Evolutionary conservation across 768 basidiomycete genomes (phyloP).

Genomic region (Lepiota brunneoincarnata): DNA sequence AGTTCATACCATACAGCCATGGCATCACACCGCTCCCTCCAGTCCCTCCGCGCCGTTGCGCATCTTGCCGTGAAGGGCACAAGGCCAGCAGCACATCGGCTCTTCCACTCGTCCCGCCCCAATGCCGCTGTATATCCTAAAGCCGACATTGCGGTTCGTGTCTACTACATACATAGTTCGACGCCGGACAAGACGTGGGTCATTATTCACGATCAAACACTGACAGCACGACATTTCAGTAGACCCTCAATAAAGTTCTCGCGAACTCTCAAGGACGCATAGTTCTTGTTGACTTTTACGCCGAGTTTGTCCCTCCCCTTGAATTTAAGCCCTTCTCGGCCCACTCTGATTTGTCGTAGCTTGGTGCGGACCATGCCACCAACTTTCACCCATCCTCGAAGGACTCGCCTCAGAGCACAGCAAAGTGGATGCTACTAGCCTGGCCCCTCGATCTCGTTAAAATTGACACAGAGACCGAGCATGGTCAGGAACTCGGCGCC

Average conservation of each 20-base stretch:
- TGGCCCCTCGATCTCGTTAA: slow-evolving; percentile 71
- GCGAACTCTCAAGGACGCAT: slow-evolving; percentile 43
- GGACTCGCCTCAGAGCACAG: slow-evolving; percentile 45
- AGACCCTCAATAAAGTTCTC: slow-evolving; percentile 38
- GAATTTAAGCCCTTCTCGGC: not conserved
- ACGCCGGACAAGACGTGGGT: not conserved
- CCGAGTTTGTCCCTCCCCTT: slow-evolving; percentile 48
- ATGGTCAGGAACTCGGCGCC: slow-evolving; percentile 46
- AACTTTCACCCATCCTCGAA: slow-evolving; percentile 68
- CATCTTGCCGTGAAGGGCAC: not conserved
- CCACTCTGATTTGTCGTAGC: slow-evolving; percentile 33
- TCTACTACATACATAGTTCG: not conserved
- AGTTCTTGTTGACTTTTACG: slow-evolving; percentile 78
- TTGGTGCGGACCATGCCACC: slow-evolving; percentile 79
- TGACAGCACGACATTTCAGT: slow-evolving; percentile 8
- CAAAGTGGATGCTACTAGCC: slow-evolving; percentile 48
- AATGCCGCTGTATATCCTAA: slow-evolving; percentile 41
- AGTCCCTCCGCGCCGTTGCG: not conserved
- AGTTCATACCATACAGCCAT: not conserved
- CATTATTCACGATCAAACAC: not conserved
- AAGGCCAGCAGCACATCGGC: slow-evolving; percentile 10
- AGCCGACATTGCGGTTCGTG: slow-evolving; percentile 43
- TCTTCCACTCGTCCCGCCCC: slow-evolving; percentile 41
- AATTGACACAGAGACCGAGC: slow-evolving; percentile 58
- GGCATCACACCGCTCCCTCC: not conserved